Evolutionary conservation across 768 basidiomycete genomes (phyloP).

Genomic region (Kwoniella newhampshirensis): DNA sequence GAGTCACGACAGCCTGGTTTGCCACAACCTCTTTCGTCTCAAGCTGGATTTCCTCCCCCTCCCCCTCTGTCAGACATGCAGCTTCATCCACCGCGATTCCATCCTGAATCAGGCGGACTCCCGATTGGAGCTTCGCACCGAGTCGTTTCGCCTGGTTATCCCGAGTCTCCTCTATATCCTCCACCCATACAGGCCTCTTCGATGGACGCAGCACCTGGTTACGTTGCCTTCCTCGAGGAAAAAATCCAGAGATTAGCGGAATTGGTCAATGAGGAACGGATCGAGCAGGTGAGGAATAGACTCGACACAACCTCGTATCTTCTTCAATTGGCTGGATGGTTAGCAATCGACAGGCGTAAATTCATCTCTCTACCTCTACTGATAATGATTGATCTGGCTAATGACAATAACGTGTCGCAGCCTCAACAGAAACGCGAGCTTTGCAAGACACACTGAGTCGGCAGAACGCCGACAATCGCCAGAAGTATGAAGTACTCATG

Average conservation of each 20-base stretch:
- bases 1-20: constrained; percentile 17
- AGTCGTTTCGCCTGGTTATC: constrained; percentile 5
- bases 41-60: constrained; percentile 11
- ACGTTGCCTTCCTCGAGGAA: constrained; percentile 34
- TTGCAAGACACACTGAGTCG: constrained; percentile 22
- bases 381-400: neutral
- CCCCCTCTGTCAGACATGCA: constrained; percentile 1
- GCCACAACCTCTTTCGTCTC: neutral
- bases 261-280: constrained; percentile 27
- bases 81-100: constrained; percentile 18
- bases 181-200: constrained; percentile 14
- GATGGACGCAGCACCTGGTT: constrained; percentile 15
- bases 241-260: constrained; percentile 22
- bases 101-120: constrained; percentile 21
- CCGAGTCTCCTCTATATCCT: constrained; percentile 28
- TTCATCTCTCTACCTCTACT: neutral
- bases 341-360: constrained; percentile 29
- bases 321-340: constrained; percentile 29
- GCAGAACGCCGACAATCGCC: constrained; percentile 14
- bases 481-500: constrained; percentile 24
- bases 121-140: constrained; percentile 15
- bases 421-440: constrained; percentile 12
- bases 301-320: constrained; percentile 34
- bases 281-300: constrained; percentile 30
- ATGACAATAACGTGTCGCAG: neutral